Percentiles rank a stretch among this genome's conserved stretches.
Evolutionary conservation across 2,329 filamentous ascomycete species (phyloP).

Genomic region (Geosmithia morbida): DNA sequence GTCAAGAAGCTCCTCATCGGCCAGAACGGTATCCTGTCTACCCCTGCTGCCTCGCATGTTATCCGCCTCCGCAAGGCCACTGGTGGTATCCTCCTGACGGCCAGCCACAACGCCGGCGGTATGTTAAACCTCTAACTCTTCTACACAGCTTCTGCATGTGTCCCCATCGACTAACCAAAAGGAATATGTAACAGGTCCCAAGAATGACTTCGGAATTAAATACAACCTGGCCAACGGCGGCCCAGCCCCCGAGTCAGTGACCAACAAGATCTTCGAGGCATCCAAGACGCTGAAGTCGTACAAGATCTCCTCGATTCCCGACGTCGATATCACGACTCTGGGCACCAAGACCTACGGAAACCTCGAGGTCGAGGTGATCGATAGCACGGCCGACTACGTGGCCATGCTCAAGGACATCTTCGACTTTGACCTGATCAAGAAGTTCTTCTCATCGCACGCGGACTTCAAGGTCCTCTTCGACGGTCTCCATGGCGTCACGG

Average conservation of each 20-base stretch:
- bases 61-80: slow-evolving; percentile 93
- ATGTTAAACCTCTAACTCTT: slow-evolving; percentile 16
- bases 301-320: slow-evolving; percentile 77
- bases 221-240: slow-evolving; percentile 97
- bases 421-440: slow-evolving; percentile 90
- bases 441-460: slow-evolving; percentile 72
- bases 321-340: slow-evolving; percentile 71
- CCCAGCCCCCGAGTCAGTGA: slow-evolving; percentile 88
- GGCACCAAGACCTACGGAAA: slow-evolving; percentile 73
- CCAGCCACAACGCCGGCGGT: slow-evolving; percentile 97
- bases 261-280: slow-evolving; percentile 92
- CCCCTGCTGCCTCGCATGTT: slow-evolving; percentile 87
- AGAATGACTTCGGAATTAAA: slow-evolving; percentile 97
- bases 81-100: slow-evolving; percentile 90
- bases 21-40: slow-evolving; percentile 91
- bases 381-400: slow-evolving; percentile 85
- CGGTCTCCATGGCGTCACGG: slow-evolving; percentile 85
- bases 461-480: slow-evolving; percentile 98
- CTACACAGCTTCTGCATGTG: slow-evolving; percentile 1
- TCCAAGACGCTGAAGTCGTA: slow-evolving; percentile 85
- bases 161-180: not conserved
- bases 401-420: slow-evolving; percentile 97
- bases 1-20: slow-evolving; percentile 98
- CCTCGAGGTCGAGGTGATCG: slow-evolving; percentile 88
- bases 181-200: slow-evolving; percentile 46